Base-by-base conservation (phyloP, 345 rosid species). In the Populus tremula region DNA sequence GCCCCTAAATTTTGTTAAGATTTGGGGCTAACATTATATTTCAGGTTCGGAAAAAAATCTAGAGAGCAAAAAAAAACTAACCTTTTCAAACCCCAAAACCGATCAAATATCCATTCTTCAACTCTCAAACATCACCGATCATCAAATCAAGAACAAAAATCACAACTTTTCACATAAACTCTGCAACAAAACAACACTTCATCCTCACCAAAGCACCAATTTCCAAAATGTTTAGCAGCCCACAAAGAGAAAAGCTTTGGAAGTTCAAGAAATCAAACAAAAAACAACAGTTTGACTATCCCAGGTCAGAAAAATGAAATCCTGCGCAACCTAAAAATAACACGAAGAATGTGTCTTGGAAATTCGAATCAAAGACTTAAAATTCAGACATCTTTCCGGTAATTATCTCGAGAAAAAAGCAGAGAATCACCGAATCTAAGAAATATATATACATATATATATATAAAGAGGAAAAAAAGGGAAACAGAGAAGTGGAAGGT, bases 351-450 rank as follows among this genome's bases (percentile, higher is more conserved):
- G 12, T 16, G 47, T 25, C 23, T 25, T 8, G 29, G 14, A 61
- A 13, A 47, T 47, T 47, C 50, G 50, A 18, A 71, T 53, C 25
- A 45, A 78, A 41, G n/a, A 70, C 23, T 12, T 3, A 17, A 45
- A 72, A 14, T 39, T 10, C 25, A 10, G 31, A 38, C 7, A 35
- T 68, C 12, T 14, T 18, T 3, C 1, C 6, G 1, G 14, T 36
- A 71, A 49, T 53, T 74, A 35, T 79, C 70, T 21, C 61, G 45
- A 54, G 80, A 78, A 82, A 78, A 82, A 84, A 70, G 50, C 78
- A 66, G 63, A 71, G 64, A 65, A 27, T 18, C 43, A 10, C 31
- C 29, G 36, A 31, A 69, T 56, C 68, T 3, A 41, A 23, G 33
- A 29, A 41, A 17, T 12, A 72, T 59, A 78, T 2, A 33, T 0